phyloP scores from a whole-genome alignment of 2,329 filamentous ascomycete species.

The Achaetomium macrosporum region DNA sequence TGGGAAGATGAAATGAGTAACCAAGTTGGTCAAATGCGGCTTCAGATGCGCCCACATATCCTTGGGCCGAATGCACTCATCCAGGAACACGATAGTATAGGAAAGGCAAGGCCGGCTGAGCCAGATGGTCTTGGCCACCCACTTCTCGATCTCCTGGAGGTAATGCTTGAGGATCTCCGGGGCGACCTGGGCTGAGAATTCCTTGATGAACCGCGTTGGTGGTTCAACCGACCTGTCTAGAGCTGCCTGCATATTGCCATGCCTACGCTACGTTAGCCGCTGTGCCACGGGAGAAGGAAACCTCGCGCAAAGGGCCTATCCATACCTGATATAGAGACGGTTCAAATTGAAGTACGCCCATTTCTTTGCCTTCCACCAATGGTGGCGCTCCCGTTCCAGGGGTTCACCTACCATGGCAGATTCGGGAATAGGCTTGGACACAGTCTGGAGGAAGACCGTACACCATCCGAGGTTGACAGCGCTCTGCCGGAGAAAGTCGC shows the following conservation, averaged over 20 bases:
- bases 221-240: constrained; percentile 67
- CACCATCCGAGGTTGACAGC: constrained; percentile 91
- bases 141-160: constrained; percentile 90
- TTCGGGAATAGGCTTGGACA: constrained; percentile 76
- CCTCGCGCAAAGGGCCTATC: not conserved
- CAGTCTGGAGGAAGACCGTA: constrained; percentile 84
- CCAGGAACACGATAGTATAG: constrained; percentile 89
- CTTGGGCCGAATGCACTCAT: constrained; percentile 96
- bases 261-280: constrained; percentile 49
- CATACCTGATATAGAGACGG: constrained; percentile 80
- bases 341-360: constrained; percentile 99
- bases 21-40: constrained; percentile 85
- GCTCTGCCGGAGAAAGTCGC: constrained; percentile 68
- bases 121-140: constrained; percentile 93
- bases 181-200: constrained; percentile 84
- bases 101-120: constrained; percentile 90
- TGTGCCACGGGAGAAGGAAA: not conserved
- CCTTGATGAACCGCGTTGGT: constrained; percentile 77
- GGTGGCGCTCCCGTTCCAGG: constrained; percentile 83
- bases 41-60: constrained; percentile 94
- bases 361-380: constrained; percentile 99
- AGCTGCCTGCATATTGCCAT: constrained; percentile 77
- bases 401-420: constrained; percentile 71
- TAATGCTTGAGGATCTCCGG: constrained; percentile 96
- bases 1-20: constrained; percentile 92